Evolutionary conservation across 1,284 basidiomycete species (phyloP).

Genomic region (Sanghuangporus sanghuang): DNA sequence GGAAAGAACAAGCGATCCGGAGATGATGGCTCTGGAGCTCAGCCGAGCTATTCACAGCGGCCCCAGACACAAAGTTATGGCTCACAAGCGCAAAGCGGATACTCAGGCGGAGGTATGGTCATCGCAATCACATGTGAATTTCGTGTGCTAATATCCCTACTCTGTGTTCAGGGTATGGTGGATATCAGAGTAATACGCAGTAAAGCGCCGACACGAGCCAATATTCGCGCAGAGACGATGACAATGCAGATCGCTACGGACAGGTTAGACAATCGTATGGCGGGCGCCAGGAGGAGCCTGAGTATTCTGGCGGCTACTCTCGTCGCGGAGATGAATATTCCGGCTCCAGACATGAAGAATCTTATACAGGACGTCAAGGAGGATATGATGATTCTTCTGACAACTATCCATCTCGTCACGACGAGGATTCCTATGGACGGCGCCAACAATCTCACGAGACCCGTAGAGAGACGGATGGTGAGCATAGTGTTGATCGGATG

Average conservation of each 20-base stretch:
- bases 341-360: background rate
- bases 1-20: constrained; percentile 36
- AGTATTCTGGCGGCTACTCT: background rate
- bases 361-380: background rate
- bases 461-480: background rate
- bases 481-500: background rate
- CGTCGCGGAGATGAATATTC: background rate
- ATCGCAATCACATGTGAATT: background rate
- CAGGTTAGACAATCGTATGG: constrained; percentile 13
- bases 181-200: background rate
- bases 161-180: background rate
- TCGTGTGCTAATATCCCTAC: background rate
- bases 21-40: constrained; percentile 26
- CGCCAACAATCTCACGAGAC: background rate
- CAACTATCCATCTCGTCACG: background rate
- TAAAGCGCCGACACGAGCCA: background rate
- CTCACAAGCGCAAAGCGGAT: background rate
- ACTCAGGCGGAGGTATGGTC: background rate
- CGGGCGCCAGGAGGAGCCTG: background rate
- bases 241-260: background rate
- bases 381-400: background rate
- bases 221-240: constrained; percentile 10
- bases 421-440: background rate
- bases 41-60: background rate
- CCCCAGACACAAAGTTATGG: background rate